A percentile compares a stretch with the other conserved stretches of the same genome.
These are phyloP conservation scores for Pouteria campechiana DNA, from an alignment of 179 eudicot species.

Conservation along the genomic window DNA sequence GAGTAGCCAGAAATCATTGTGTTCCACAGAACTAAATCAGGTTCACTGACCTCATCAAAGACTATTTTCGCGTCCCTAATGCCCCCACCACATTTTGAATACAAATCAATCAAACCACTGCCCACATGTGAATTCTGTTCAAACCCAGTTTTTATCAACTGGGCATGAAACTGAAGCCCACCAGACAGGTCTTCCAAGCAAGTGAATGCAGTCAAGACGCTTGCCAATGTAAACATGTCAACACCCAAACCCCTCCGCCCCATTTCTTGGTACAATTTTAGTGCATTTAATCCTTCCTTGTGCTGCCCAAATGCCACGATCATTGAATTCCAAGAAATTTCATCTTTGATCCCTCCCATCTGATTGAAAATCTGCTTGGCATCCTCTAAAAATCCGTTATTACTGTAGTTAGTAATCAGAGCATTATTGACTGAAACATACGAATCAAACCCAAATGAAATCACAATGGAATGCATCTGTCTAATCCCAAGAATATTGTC, in stretches of 20 bases:
- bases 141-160: slow-evolving; percentile 60
- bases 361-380: slow-evolving; percentile 48
- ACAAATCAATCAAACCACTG: slow-evolving; percentile 73
- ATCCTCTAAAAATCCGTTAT: slow-evolving; percentile 40
- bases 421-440: slow-evolving; percentile 59
- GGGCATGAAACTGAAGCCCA: slow-evolving; percentile 69
- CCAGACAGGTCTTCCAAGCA: slow-evolving; percentile 50
- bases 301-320: slow-evolving; percentile 71
- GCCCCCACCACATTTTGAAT: slow-evolving; percentile 50
- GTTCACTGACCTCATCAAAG: slow-evolving; percentile 51
- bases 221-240: slow-evolving; percentile 82
- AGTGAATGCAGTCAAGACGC: slow-evolving; percentile 76
- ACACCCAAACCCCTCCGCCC: slow-evolving; percentile 28
- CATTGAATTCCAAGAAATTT: slow-evolving; percentile 92
- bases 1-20: slow-evolving; percentile 82
- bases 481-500: slow-evolving; percentile 25
- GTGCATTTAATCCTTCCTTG: slow-evolving; percentile 45
- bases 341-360: slow-evolving; percentile 49
- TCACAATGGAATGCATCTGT: slow-evolving; percentile 45
- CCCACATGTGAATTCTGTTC: slow-evolving; percentile 57
- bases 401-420: slow-evolving; percentile 54
- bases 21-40: slow-evolving; percentile 81
- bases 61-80: slow-evolving; percentile 39
- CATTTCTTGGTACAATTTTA: slow-evolving; percentile 63
- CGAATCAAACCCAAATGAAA: slow-evolving; percentile 51